phyloP scores from a whole-genome alignment of 805 yeast genomes.

The Saccharomycopsis microspora region DNA sequence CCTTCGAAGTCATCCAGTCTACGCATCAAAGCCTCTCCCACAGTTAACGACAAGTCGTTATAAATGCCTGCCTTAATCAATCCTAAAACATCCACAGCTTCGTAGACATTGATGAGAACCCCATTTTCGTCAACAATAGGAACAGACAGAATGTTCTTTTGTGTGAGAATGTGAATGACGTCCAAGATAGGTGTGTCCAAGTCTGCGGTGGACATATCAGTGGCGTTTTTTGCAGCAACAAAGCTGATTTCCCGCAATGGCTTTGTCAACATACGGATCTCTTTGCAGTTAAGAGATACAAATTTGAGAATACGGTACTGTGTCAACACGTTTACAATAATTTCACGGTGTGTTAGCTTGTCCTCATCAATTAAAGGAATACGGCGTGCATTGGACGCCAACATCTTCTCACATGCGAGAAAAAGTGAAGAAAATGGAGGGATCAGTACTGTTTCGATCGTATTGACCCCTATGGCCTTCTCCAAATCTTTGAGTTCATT shows the following conservation, averaged over 20 bases:
- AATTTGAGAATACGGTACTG: constrained; percentile 94
- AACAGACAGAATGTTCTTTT: constrained; percentile 76
- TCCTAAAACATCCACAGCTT: constrained; percentile 89
- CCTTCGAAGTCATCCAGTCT: constrained; percentile 96
- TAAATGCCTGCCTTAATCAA: constrained; percentile 90
- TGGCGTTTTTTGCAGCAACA: constrained; percentile 36
- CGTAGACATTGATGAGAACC: constrained; percentile 78
- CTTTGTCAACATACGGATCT: constrained; percentile 69
- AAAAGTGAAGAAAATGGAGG: constrained; percentile 85
- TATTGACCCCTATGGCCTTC: constrained; percentile 73
- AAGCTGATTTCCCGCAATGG: constrained; percentile 63
- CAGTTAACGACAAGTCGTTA: constrained; percentile 78
- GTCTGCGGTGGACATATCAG: constrained; percentile 61
- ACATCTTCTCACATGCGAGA: constrained; percentile 90
- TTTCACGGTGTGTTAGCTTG: constrained; percentile 84
- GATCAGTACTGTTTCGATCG: constrained; percentile 75
- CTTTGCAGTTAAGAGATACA: constrained; percentile 92
- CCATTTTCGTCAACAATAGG: constrained; percentile 79
- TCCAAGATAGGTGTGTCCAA: constrained; percentile 91
- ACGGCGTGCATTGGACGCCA: constrained; percentile 79
- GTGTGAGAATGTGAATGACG: constrained; percentile 72
- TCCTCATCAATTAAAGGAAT: constrained; percentile 92
- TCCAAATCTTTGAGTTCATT: constrained; percentile 84
- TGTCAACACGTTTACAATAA: constrained; percentile 89
- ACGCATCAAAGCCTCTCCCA: constrained; percentile 92